A percentile compares a stretch with the other conserved stretches of the same genome.
phyloP scores from a whole-genome alignment of 208 protist species.

The Trypanosoma mega region DNA sequence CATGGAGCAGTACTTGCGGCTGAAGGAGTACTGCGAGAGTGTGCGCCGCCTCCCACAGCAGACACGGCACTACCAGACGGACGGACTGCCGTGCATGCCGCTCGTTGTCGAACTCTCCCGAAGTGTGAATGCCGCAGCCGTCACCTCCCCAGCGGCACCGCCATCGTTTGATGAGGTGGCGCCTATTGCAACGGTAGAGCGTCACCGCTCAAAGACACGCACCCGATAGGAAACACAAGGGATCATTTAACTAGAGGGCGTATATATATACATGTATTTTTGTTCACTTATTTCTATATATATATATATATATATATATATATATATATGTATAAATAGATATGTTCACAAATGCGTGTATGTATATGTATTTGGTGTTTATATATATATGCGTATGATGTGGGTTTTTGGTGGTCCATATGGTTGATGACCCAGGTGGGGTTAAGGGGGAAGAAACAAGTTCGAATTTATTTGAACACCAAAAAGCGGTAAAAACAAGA shows the following conservation, averaged over 20 bases:
- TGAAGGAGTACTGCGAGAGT: conserved; percentile 78
- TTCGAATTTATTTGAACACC: conserved; percentile 9
- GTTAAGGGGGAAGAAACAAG: too few species aligned
- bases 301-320: too few species aligned
- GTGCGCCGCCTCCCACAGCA: conserved; percentile 72
- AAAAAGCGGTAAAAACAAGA: too few species aligned
- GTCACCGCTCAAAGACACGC: conserved; percentile 29
- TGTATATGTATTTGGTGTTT: too few species aligned
- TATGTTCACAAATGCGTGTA: too few species aligned
- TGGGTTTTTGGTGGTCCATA: too few species aligned
- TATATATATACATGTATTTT: too few species aligned
- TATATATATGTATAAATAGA: too few species aligned
- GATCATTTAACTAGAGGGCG: too few species aligned
- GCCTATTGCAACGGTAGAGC: conserved; percentile 65
- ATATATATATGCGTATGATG: too few species aligned
- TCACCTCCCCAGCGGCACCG: conserved; percentile 28
- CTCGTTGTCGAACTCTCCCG: conserved; percentile 72
- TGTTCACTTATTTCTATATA: too few species aligned
- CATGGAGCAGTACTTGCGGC: conserved; percentile 55
- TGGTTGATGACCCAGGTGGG: too few species aligned
- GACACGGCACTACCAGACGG: conserved; percentile 61
- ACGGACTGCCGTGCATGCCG: conserved; percentile 82
- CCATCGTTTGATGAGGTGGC: conserved; percentile 55
- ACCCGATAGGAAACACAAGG: conserved; percentile 1
- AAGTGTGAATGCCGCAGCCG: conserved; percentile 17